These are phyloP conservation scores for Dianthus caryophyllus DNA, from an alignment of 148 eudicot genomes.

Conservation along the genomic window DNA sequence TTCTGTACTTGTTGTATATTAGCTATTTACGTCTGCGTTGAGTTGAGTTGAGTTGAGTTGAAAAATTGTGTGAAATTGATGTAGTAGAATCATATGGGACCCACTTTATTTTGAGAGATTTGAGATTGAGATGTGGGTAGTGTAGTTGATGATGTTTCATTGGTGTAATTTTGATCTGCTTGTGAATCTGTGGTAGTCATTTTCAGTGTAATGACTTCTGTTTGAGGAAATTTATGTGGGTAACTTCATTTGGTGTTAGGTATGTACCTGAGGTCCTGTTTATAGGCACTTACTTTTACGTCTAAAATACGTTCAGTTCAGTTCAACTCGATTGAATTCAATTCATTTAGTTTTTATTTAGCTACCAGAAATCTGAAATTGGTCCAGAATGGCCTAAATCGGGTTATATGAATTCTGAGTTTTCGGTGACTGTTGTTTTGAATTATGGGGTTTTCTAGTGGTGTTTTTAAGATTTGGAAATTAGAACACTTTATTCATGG, in stretches of 20 bases:
- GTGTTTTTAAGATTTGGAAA: background rate
- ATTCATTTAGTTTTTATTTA: too few species aligned
- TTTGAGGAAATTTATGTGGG: conserved; percentile 1
- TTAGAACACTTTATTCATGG: background rate
- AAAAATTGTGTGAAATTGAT: conserved; percentile 8
- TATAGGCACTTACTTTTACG: too few species aligned
- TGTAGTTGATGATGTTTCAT: background rate
- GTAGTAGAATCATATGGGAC: conserved; percentile 9
- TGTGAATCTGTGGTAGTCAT: conserved; percentile 1
- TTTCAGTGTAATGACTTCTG: conserved; percentile 1
- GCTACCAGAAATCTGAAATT: background rate
- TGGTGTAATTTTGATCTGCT: background rate
- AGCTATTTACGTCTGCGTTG: background rate
- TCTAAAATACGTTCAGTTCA: too few species aligned
- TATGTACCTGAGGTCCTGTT: too few species aligned
- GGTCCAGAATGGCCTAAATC: conserved; percentile 1
- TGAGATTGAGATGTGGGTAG: background rate
- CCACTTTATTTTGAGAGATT: conserved; percentile 8
- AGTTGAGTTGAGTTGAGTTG: background rate
- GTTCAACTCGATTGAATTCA: too few species aligned
- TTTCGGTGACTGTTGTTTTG: conserved; percentile 3
- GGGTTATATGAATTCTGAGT: conserved; percentile 17
- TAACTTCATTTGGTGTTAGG: background rate
- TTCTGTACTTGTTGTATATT: background rate
- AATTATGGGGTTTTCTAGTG: background rate